These are phyloP conservation scores for Aspergillus pseudoglaucus DNA, from an alignment of 2,329 filamentous ascomycete genomes.

Conservation along the genomic window DNA sequence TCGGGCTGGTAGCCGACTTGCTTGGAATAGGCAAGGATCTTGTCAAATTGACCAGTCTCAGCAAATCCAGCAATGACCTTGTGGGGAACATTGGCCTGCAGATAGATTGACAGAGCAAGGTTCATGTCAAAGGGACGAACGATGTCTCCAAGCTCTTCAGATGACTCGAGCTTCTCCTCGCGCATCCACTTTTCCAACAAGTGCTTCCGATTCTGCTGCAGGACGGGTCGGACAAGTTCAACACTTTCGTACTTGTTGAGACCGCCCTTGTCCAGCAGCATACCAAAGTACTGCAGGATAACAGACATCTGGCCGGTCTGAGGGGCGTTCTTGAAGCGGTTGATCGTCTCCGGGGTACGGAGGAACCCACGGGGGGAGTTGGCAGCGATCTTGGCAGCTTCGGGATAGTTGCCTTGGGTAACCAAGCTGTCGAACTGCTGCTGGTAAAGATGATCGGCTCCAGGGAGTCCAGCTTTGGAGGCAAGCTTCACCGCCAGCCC, in stretches of 20 bases:
- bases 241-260: constrained; percentile 91
- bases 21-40: constrained; percentile 86
- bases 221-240: constrained; percentile 85
- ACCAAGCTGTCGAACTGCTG: constrained; percentile 89
- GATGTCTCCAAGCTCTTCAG: constrained; percentile 92
- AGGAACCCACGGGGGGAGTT: constrained; percentile 95
- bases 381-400: constrained; percentile 91
- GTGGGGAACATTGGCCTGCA: constrained; percentile 80
- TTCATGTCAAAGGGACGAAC: constrained; percentile 83
- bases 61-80: constrained; percentile 95
- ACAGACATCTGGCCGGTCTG: constrained; percentile 73
- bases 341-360: constrained; percentile 88
- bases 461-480: constrained; percentile 85
- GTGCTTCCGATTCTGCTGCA: constrained; percentile 90
- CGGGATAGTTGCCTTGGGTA: constrained; percentile 69
- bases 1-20: constrained; percentile 88
- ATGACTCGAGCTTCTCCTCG: constrained; percentile 92
- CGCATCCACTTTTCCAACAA: constrained; percentile 96
- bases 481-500: constrained; percentile 94
- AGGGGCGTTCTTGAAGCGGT: constrained; percentile 85
- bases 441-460: constrained; percentile 87
- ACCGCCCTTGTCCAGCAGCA: constrained; percentile 89
- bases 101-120: constrained; percentile 81
- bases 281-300: constrained; percentile 95
- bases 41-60: constrained; percentile 93